phyloP scores from a whole-genome alignment of 2,329 filamentous ascomycete genomes.

The Drechslerella dactyloides region DNA sequence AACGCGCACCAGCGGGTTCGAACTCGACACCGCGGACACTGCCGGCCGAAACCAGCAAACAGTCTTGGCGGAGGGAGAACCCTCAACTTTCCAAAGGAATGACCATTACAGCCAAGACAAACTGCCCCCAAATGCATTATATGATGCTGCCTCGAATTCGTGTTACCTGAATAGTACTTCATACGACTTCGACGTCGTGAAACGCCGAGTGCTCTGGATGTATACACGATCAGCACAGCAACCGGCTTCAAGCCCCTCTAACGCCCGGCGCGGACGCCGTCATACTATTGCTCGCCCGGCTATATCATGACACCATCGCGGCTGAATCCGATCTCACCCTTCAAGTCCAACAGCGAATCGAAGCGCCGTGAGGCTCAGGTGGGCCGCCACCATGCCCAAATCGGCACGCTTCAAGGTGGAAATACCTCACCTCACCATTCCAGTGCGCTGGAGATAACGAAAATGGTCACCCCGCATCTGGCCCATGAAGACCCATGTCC shows the following conservation, averaged over 20 bases:
- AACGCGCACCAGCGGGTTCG: conserved; percentile 50
- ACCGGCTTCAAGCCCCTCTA: no score
- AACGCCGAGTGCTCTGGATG: no score
- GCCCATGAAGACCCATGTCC: not conserved
- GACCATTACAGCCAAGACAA: conserved; percentile 48
- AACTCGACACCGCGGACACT: conserved; percentile 51
- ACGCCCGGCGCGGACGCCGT: not conserved
- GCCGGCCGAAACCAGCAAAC: conserved; percentile 31
- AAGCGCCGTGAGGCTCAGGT: conserved; percentile 3
- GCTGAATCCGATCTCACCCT: not conserved
- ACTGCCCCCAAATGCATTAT: conserved; percentile 3
- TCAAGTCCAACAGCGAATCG: not conserved
- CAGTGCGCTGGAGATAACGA: conserved; percentile 3
- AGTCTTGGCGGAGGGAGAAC: conserved; percentile 51
- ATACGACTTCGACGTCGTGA: no score
- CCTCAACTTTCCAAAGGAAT: conserved; percentile 48
- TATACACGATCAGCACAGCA: no score
- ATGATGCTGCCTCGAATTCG: conserved; percentile 1
- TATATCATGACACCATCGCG: not conserved
- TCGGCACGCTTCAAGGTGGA: conserved; percentile 20
- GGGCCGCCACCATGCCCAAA: not conserved
- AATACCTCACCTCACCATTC: conserved; percentile 35
- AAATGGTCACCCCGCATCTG: conserved; percentile 1
- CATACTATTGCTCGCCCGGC: not conserved
- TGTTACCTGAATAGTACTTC: no score